phyloP scores from a whole-genome alignment of 805 yeast genomes.

The Kluyveromyces wickerhamii region DNA sequence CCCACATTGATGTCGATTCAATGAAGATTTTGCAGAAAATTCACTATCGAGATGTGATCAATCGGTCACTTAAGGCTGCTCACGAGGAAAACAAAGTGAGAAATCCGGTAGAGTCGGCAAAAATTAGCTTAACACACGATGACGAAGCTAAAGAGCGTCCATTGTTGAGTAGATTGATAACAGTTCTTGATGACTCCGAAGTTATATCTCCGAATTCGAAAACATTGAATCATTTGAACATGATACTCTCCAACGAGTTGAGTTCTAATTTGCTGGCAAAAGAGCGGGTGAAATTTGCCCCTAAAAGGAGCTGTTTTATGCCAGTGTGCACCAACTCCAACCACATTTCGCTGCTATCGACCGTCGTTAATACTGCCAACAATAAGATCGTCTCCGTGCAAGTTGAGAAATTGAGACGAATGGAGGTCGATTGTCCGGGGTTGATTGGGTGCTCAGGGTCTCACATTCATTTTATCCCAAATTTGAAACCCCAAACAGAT shows the following conservation, averaged over 20 bases:
- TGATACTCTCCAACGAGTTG: constrained; percentile 15
- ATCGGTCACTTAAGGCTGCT: not conserved
- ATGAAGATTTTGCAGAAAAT: constrained; percentile 15
- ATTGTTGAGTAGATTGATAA: constrained; percentile 3
- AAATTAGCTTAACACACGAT: not conserved
- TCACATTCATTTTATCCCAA: constrained; percentile 48
- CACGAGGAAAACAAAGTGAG: not conserved
- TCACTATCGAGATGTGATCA: not conserved
- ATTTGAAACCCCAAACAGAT: constrained; percentile 59
- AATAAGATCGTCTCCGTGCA: constrained; percentile 25
- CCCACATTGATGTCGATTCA: constrained; percentile 16
- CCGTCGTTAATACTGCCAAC: constrained; percentile 17
- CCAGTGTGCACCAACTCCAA: constrained; percentile 18
- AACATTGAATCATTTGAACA: constrained; percentile 10
- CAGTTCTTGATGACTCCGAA: constrained; percentile 3
- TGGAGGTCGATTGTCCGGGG: constrained; percentile 17
- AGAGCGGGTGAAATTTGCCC: constrained; percentile 20
- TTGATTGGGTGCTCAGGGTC: constrained; percentile 25
- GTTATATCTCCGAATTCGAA: constrained; percentile 7
- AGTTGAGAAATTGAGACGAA: constrained; percentile 17
- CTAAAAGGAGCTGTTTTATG: constrained; percentile 14
- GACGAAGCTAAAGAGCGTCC: not conserved
- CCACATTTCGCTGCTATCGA: constrained; percentile 18
- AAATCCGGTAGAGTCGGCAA: not conserved
- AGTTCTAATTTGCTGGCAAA: constrained; percentile 19